A percentile compares a stretch with the other conserved stretches of the same genome.
Conservation (phyloP, 75 land plant species). For the Pinus albicaulis region DNA sequence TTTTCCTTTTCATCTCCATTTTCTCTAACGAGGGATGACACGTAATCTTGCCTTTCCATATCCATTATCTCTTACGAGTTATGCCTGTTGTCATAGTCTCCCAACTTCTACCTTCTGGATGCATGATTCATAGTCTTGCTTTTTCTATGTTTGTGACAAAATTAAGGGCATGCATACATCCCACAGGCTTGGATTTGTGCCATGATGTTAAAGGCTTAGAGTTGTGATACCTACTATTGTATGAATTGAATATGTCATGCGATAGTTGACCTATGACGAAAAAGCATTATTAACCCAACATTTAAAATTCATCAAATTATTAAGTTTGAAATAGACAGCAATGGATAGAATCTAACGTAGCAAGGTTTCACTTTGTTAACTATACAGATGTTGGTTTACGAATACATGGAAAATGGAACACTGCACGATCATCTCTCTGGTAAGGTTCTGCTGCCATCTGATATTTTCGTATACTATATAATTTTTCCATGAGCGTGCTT, state of each 20-base stretch:
- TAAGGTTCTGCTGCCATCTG: background rate
- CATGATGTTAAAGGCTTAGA: too few relatives aligned
- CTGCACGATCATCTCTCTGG: conserved; percentile 33
- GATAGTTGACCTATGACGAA: background rate
- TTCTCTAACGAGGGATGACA: too few relatives aligned
- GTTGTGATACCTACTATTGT: too few relatives aligned
- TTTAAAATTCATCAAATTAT: background rate
- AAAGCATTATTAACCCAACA: background rate
- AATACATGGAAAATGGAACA: conserved; percentile 53
- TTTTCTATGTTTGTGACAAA: too few relatives aligned
- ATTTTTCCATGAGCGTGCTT: background rate
- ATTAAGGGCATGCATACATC: too few relatives aligned
- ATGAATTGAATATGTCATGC: background rate
- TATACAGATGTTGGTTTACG: conserved; percentile 52
- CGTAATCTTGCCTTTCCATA: too few relatives aligned
- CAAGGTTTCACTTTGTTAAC: background rate
- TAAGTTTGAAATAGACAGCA: background rate
- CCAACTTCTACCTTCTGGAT: too few relatives aligned
- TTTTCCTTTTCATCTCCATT: too few relatives aligned
- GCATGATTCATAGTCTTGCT: too few relatives aligned
- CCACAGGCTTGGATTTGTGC: too few relatives aligned
- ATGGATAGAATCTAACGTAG: background rate
- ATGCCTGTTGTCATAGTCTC: too few relatives aligned
- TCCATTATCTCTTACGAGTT: too few relatives aligned
- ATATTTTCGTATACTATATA: background rate